Conservation (phyloP, 768 basidiomycete species). For the Hygrocybe punicea region DNA sequence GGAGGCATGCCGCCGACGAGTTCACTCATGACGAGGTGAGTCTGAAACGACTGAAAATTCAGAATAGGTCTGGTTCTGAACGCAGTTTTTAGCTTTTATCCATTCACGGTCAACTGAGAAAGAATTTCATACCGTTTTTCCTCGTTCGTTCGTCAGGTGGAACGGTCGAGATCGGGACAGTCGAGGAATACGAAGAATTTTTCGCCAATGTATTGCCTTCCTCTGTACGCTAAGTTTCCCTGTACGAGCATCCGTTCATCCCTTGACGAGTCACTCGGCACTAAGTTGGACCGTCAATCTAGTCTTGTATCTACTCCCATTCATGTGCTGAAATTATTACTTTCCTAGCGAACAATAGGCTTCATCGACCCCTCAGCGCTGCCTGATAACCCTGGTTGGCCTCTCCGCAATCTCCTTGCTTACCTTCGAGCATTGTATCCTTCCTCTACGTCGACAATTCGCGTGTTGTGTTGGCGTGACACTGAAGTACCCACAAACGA, state of each 20-base stretch:
- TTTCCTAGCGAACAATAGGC: slow-evolving; percentile 44
- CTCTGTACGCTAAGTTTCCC: slow-evolving; percentile 36
- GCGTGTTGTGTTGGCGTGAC: slow-evolving; percentile 78
- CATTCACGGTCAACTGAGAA: slow-evolving; percentile 50
- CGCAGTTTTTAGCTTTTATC: slow-evolving; percentile 13
- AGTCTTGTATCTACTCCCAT: too few species aligned
- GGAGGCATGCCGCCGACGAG: slow-evolving; percentile 47
- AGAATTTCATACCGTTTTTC: slow-evolving; percentile 52
- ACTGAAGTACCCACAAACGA: slow-evolving; percentile 43
- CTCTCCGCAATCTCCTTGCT: slow-evolving; percentile 85
- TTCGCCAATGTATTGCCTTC: slow-evolving; percentile 44
- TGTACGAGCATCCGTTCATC: not conserved
- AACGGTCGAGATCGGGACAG: slow-evolving; percentile 42
- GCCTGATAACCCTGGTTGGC: slow-evolving; percentile 79
- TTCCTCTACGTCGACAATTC: slow-evolving; percentile 44
- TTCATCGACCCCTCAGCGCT: slow-evolving; percentile 87
- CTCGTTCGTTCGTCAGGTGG: slow-evolving; percentile 46
- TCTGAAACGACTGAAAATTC: not conserved
- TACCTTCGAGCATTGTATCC: slow-evolving; percentile 68
- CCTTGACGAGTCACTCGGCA: not conserved
- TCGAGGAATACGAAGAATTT: slow-evolving; percentile 59
- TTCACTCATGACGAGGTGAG: slow-evolving; percentile 45
- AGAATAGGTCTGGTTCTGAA: not conserved
- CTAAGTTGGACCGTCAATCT: too few species aligned
- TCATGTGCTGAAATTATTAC: not conserved